Conservation (phyloP, 768 basidiomycete species). For the Termitomyces sp. region DNA sequence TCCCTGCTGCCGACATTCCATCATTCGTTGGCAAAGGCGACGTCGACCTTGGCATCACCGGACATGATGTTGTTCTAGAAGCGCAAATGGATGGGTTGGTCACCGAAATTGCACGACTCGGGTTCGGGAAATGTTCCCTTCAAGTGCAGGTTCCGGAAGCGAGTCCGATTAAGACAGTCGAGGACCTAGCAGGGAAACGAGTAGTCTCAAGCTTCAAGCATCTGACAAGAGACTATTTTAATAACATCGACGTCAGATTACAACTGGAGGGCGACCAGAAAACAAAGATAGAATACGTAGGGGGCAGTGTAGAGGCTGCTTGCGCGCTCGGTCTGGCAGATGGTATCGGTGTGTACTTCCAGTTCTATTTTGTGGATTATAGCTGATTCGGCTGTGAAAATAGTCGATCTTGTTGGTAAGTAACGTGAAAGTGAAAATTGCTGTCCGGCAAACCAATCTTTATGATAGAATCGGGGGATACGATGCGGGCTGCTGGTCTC, state of each 20-base stretch:
- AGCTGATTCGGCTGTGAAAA: constrained; percentile 5
- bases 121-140: constrained; percentile 87
- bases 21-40: constrained; percentile 98
- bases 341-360: constrained; percentile 70
- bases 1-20: constrained; percentile 95
- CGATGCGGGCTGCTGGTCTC: constrained; percentile 97
- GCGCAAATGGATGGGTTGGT: constrained; percentile 75
- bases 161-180: constrained; percentile 59
- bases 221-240: constrained; percentile 78
- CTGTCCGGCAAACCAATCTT: neutral
- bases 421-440: neutral
- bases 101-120: constrained; percentile 75
- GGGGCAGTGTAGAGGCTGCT: constrained; percentile 97
- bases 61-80: constrained; percentile 96
- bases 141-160: constrained; percentile 89
- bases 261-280: constrained; percentile 45
- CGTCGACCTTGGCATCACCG: constrained; percentile 95
- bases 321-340: constrained; percentile 95
- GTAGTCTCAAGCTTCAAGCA: constrained; percentile 95
- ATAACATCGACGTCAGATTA: constrained; percentile 48
- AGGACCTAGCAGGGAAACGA: constrained; percentile 84
- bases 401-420: constrained; percentile 93
- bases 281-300: constrained; percentile 92
- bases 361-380: neutral
- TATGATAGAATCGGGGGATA: constrained; percentile 88